These are phyloP conservation scores for Mimosa bimucronata DNA, from an alignment of 306 rosid genomes.

Conservation along the genomic window DNA sequence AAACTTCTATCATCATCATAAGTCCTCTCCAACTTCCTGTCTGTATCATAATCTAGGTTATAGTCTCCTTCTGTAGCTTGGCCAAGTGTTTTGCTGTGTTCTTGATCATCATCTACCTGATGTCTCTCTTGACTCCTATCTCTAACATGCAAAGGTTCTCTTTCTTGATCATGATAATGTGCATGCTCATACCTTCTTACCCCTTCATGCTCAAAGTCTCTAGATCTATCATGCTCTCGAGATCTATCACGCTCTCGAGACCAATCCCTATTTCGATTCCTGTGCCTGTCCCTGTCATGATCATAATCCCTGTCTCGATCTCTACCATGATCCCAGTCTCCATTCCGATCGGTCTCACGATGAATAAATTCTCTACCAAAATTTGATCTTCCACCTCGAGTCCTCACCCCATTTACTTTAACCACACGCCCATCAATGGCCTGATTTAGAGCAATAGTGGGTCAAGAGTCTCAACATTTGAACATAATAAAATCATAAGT, in stretches of 20 bases:
- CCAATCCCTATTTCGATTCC: conserved; percentile 53
- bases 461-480: conserved; percentile 31
- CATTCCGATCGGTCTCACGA: conserved; percentile 56
- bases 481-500: conserved; percentile 24
- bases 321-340: conserved; percentile 63
- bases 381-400: conserved; percentile 68
- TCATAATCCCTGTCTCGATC: conserved; percentile 58
- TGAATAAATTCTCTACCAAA: conserved; percentile 66
- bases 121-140: conserved; percentile 49
- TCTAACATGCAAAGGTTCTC: conserved; percentile 49
- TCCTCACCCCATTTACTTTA: conserved; percentile 78
- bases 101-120: conserved; percentile 45
- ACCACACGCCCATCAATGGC: conserved; percentile 78
- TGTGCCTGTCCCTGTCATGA: conserved; percentile 56
- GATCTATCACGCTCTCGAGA: conserved; percentile 63
- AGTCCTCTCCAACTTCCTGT: conserved; percentile 53
- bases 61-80: conserved; percentile 54
- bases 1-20: conserved; percentile 49
- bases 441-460: conserved; percentile 53
- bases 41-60: conserved; percentile 42
- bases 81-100: conserved; percentile 40
- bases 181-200: conserved; percentile 58
- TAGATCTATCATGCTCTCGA: conserved; percentile 57
- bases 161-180: conserved; percentile 49
- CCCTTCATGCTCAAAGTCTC: conserved; percentile 49